A percentile compares a stretch with the other conserved stretches of the same genome.
phyloP scores from a whole-genome alignment of 805 yeast genomes.

The Candida corydali region DNA sequence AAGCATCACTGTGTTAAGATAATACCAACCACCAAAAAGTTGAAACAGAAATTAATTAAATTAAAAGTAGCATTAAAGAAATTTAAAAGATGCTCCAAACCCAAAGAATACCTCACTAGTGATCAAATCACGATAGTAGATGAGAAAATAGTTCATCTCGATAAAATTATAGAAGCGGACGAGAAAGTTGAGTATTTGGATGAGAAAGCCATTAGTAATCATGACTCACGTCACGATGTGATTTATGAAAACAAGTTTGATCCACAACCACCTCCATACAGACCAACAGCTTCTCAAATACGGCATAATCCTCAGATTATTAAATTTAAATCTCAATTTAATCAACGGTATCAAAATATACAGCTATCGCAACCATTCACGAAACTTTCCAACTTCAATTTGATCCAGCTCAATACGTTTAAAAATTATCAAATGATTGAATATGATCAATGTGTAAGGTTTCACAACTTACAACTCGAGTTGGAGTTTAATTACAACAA shows the following conservation, averaged over 20 bases:
- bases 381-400: neutral
- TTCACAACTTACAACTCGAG: neutral
- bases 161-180: no score
- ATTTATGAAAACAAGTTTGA: no score
- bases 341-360: conserved; percentile 4
- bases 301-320: neutral
- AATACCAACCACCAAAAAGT: no score
- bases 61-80: neutral
- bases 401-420: neutral
- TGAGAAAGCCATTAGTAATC: no score
- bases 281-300: neutral
- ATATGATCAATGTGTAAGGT: neutral
- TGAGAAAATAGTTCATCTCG: no score
- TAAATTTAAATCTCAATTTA: conserved; percentile 6
- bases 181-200: no score
- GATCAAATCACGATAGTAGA: conserved; percentile 6
- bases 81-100: no score
- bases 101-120: no score
- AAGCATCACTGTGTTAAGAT: no score
- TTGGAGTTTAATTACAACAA: no score
- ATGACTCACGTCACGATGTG: no score
- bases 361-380: neutral
- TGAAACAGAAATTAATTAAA: neutral
- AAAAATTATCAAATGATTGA: neutral
- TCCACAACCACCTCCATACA: neutral